phyloP scores from a whole-genome alignment of 257 asterid species.

The Ocimum tenuiflorum region DNA sequence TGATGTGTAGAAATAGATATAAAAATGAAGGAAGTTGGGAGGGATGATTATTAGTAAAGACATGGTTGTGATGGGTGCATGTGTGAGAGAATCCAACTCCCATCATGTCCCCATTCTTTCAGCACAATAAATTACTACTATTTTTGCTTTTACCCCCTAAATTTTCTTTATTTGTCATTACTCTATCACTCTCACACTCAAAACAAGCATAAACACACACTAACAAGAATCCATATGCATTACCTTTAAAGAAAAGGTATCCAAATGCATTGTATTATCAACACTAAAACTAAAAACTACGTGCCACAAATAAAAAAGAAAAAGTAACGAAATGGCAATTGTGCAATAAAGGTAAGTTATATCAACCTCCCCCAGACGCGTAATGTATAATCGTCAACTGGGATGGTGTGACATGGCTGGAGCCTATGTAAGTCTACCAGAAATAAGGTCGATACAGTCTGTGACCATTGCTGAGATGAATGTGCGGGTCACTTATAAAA shows the following conservation, averaged over 20 bases:
- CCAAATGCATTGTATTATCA: neutral
- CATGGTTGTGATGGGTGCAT: slow-evolving; percentile 32
- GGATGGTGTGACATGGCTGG: no score
- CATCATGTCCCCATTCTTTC: slow-evolving; percentile 45
- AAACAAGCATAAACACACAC: neutral
- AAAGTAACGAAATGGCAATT: neutral
- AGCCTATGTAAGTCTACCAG: no score
- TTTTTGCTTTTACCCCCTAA: slow-evolving; percentile 6
- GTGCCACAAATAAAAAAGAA: neutral
- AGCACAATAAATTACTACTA: slow-evolving; percentile 27
- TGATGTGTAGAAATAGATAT: neutral
- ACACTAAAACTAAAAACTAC: neutral
- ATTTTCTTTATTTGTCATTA: slow-evolving; percentile 20
- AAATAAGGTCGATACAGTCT: no score
- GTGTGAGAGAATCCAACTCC: slow-evolving; percentile 41
- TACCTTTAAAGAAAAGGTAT: no score
- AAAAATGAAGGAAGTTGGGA: neutral
- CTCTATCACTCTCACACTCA: neutral
- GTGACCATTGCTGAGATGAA: no score
- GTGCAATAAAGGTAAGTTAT: no score
- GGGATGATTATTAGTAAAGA: slow-evolving; percentile 30
- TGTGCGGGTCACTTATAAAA: no score
- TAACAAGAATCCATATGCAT: neutral
- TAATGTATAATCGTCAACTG: no score
- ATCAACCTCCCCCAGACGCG: no score